phyloP scores from a whole-genome alignment of 23 red algal species.

The Pyropia haitanensis region DNA sequence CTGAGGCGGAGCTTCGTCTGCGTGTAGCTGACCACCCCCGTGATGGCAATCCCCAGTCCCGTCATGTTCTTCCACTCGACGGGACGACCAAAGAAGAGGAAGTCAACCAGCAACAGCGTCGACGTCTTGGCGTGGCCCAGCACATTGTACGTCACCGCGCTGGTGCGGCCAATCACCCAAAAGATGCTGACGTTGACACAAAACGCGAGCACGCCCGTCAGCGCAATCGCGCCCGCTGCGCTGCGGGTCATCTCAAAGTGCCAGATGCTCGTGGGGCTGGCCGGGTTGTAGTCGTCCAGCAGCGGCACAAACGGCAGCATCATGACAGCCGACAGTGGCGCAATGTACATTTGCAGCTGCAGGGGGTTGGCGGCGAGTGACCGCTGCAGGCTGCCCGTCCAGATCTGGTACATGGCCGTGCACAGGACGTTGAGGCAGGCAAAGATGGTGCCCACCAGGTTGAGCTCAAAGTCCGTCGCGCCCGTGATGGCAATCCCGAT shows the following conservation, averaged over 20 bases:
- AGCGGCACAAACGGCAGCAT: conserved; percentile 80
- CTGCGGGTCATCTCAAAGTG: conserved; percentile 32
- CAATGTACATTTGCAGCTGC: conserved; percentile 93
- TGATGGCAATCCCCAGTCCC: conserved; percentile 66
- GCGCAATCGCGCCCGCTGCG: conserved; percentile 24
- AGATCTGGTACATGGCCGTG: conserved; percentile 94
- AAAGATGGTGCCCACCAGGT: conserved; percentile 59
- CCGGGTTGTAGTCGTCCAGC: conserved; percentile 64
- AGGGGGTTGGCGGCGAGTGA: conserved; percentile 82
- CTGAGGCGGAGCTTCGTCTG: conserved; percentile 37
- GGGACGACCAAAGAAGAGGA: conserved; percentile 67
- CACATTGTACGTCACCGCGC: conserved; percentile 94
- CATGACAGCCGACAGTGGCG: conserved; percentile 74
- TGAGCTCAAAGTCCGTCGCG: conserved; percentile 62
- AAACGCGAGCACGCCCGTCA: conserved; percentile 70
- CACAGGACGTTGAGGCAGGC: conserved; percentile 62
- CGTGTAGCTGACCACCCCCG: conserved; percentile 79
- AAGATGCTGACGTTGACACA: conserved; percentile 95
- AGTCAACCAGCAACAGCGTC: conserved; percentile 76
- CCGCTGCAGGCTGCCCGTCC: conserved; percentile 74
- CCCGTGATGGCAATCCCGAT: conserved; percentile 60
- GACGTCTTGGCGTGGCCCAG: conserved; percentile 87
- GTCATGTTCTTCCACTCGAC: conserved; percentile 54
- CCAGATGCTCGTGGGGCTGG: conserved; percentile 37
- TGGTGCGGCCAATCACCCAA: conserved; percentile 79